Base-by-base conservation (phyloP, 140 eudicot genomes). In the Bidens hawaiensis region DNA sequence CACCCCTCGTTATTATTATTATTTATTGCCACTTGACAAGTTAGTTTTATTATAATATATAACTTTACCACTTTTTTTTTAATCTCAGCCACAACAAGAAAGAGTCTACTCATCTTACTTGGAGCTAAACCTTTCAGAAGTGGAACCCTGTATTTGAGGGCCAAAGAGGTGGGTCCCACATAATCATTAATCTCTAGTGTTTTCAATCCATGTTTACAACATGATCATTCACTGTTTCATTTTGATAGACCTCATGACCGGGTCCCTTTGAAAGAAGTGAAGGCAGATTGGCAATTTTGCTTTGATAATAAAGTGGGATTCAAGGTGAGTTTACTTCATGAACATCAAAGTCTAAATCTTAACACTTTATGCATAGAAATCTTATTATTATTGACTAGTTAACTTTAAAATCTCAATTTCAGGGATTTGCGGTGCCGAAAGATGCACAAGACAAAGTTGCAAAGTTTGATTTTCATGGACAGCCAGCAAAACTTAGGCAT, bases 201-300 rank as follows among this genome's bases (percentile, higher is more conserved):
- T 26, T 21, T 13, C 17, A 5, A 64, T 68, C 33, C 14, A 50
- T 56, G 10, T 34, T 55, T n/a, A 52, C n/a, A n/a, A 38, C 24
- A 13, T n/a, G 26, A 13, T 15, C 34, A 55, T 27, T 47, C 40
- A 43, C 33, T 14, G 26, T 70, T 52, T n/a, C n/a, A n/a, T n/a
- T n/a, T n/a, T n/a, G n/a, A n/a, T n/a, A n/a, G n/a, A n/a, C n/a
- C n/a, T n/a, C n/a, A n/a, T n/a, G n/a, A n/a, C n/a, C n/a, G n/a
- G n/a, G n/a, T n/a, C n/a, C n/a, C n/a, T n/a, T n/a, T 91, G 66
- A 91, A 82, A 70, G 96, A 91, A 26, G 87, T 91, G 98, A 91
- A 91, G 74, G 79, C 75, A 65, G 98, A 91, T 60, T 91, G 99
- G 99, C 91, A 84, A 74, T 75, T 89, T 33, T 91, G 99, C 68